These are phyloP conservation scores for Neckera pumila DNA, from an alignment of 225 moss, liverwort and hornwort genomes.

Conservation along the genomic window DNA sequence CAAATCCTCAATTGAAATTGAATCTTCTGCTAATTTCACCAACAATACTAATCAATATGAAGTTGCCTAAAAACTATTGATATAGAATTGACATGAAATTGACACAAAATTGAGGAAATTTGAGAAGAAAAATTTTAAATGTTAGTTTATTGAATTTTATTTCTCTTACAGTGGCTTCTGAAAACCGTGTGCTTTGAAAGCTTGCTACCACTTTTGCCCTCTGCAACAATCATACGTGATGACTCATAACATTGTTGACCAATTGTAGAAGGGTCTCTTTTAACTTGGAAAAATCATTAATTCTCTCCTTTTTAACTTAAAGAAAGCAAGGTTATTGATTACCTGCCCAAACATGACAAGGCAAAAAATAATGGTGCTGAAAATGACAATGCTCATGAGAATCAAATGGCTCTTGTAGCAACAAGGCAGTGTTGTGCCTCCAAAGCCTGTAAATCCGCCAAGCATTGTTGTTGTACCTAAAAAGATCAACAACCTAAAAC, in stretches of 20 bases:
- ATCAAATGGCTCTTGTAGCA: slow-evolving; percentile 48
- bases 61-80: neutral
- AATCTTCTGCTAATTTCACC: neutral
- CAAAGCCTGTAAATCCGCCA: slow-evolving; percentile 50
- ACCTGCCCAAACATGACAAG: slow-evolving; percentile 52
- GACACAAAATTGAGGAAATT: neutral
- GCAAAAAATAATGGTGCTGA: slow-evolving; percentile 34
- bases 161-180: slow-evolving; percentile 6
- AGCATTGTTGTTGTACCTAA: slow-evolving; percentile 34
- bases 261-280: too few relatives aligned
- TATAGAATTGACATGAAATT: neutral
- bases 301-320: neutral
- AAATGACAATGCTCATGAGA: slow-evolving; percentile 22
- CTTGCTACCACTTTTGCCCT: slow-evolving; percentile 34
- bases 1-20: too few relatives aligned
- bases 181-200: slow-evolving; percentile 32
- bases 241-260: neutral
- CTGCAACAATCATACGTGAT: neutral
- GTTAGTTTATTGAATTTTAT: neutral
- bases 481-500: slow-evolving; percentile 28
- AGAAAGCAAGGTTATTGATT: neutral
- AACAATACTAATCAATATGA: neutral
- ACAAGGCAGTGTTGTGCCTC: slow-evolving; percentile 57
- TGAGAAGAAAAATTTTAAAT: too few relatives aligned
- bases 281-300: neutral